Base-by-base conservation (phyloP, 768 basidiomycete genomes). In the Pleurotus citrinopileatus region DNA sequence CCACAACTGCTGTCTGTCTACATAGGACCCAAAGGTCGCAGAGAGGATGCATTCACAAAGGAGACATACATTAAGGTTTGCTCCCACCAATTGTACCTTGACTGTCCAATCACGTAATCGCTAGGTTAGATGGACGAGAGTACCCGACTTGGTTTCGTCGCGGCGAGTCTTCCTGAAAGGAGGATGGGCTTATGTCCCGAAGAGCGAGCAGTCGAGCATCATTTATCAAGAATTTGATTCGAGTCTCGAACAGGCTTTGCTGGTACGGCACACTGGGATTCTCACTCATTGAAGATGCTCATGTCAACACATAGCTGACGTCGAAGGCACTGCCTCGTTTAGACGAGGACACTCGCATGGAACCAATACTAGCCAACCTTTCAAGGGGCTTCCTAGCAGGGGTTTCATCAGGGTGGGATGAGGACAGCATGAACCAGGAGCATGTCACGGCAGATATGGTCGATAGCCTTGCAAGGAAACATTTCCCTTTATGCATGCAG, bases 401-500 rank as follows among this genome's bases (percentile, higher is more conserved):
- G 22, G 82, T 96, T 34, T 81, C 91, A 1, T 89, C 91, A 2
- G 90, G 94, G 64, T 93, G 91, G 86, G 70, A 73, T 52, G 79
- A 74, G 44, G 73, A 78, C 19, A 73, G 80, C 10, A 74, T 79
- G 9, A 75, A 78, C n/a, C 68, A 66, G 3, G 83, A 86, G 26
- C 81, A 80, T 42, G 84, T 98, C 59, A 94, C 83, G 55, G 95
- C 95, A 1, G 96, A 97, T 50, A 95, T 96, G 94, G 77, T 99
- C 1, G 91, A 97, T 62, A 87, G 87, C 27, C 72, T 98, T 25
- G 84, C 94, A 0, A 76, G 73, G 61, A 88, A 87, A 67, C 93
- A 98, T 66, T 98, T 93, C 80, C 97, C 97, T 0, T 74, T 93
- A 60, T 99, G 97, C 67, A 97, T 97, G 94, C 85, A 92, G 46